Base-by-base conservation (phyloP, 768 basidiomycete genomes). In the Tulasnella sp. region DNA sequence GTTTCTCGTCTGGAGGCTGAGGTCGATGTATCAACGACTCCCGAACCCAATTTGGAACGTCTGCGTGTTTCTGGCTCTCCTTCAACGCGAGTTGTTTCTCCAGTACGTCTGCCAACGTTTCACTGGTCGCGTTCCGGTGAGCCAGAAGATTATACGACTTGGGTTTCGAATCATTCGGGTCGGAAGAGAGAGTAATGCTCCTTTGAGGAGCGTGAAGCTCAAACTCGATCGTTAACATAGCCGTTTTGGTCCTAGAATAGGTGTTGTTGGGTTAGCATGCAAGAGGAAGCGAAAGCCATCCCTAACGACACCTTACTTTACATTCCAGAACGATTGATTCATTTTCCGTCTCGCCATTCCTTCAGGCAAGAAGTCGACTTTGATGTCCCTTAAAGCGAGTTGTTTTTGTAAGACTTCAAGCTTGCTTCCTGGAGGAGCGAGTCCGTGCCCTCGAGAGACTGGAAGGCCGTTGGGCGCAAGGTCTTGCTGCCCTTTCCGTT, bases 271-370 rank as follows among this genome's bases (percentile, higher is more conserved):
- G 46, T 46, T 46, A 46, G 46, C 46, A 46, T 11, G 18, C 46
- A 14, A 34, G 1, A 41, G 37, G 5, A 54, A 77, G 11, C 0
- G 22, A n/a, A 12, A 77, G 40, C 1, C 54, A 54, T 54, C 22
- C 54, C 22, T n/a, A 14, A n/a, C 8, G 16, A 46, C 46, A 46
- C 46, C 46, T 14, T 86, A 97, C 96, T 90, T 95, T 85, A 88
- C 87, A 86, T 96, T 93, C 91, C 94, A 96, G 34, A 88, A 89
- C 9, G 95, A 96, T 85, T 95, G 93, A 85, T 97, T 98, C 79
- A 89, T 82, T 83, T 89, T 92, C 80, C 92, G 88, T 81, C 91
- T 88, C 82, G 93, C 92, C 96, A 98, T 98, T 18, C 96, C 96
- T 41, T 88, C 84, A 0, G 96, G 92, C 64, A 97, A 88, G 79